A percentile compares a stretch with the other conserved stretches of the same genome.
phyloP scores from a whole-genome alignment of 768 basidiomycete species.

The Pleurotus djamor region DNA sequence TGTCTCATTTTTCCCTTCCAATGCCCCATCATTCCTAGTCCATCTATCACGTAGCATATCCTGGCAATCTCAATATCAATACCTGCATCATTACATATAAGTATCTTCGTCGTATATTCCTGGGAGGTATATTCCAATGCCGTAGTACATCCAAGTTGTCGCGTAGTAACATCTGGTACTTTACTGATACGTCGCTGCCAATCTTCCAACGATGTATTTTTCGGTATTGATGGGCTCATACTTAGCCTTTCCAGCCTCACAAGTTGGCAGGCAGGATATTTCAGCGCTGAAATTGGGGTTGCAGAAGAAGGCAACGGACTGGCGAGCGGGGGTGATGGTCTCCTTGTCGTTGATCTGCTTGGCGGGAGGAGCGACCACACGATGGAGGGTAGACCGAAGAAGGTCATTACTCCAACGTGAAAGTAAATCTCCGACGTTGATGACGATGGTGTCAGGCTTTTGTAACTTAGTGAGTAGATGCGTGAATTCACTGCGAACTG shows the following conservation, averaged over 20 bases:
- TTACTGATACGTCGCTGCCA: conserved; percentile 51
- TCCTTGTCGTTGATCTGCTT: conserved; percentile 46
- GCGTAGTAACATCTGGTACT: no score
- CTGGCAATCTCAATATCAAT: background rate
- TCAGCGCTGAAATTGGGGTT: conserved; percentile 72
- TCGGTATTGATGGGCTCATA: conserved; percentile 74
- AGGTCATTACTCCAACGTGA: conserved; percentile 84
- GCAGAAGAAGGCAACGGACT: conserved; percentile 87
- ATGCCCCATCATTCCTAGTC: background rate
- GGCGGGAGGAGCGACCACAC: conserved; percentile 73
- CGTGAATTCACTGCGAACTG: background rate
- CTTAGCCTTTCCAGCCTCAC: conserved; percentile 44
- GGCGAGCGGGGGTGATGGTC: conserved; percentile 60
- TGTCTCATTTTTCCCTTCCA: background rate
- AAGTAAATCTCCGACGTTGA: conserved; percentile 81
- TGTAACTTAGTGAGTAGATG: background rate
- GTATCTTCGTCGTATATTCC: no score
- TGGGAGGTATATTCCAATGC: no score
- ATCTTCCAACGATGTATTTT: conserved; percentile 72
- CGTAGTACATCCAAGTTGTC: no score
- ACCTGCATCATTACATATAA: no score
- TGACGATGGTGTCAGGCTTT: conserved; percentile 77
- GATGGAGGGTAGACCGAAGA: conserved; percentile 77
- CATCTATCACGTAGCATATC: background rate
- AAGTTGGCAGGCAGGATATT: conserved; percentile 72